Evolutionary conservation across 2,329 filamentous ascomycete species (phyloP), one percentile per base, ranked within the genome.

Genomic region (Diplodia intermedia): DNA sequence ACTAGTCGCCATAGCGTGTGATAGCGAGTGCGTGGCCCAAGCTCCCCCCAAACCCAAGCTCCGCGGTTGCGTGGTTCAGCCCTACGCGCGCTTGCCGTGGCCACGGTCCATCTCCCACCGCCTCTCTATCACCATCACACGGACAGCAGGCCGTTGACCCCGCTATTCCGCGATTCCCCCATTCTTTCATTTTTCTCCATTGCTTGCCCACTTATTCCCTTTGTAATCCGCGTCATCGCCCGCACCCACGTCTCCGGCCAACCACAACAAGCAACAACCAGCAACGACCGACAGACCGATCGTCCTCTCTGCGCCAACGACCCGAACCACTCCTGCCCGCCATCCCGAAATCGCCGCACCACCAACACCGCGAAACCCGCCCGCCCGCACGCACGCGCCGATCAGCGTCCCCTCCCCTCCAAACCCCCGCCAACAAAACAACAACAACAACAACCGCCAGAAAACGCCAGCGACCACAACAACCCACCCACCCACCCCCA

Each of bases 21-120:
- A n/a, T 18, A 36, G 5, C 1, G 38, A 47, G 23, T 26, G n/a
- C 4, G 20, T 49, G 65, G 54, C 54, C 65, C 65, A 56, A 60
- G 54, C 65, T 60, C 50, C 60, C 33, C 50, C 60, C 33, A 36
- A 36, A 36, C 8, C 33, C 38, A 57, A 60, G 43, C 54, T 60
- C 40, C 20, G 60, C 33, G 23, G 23, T 26, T 49, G 14, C 36
- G 31, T 33, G 4, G 61, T 26, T 66, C 65, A 57, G 65, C 65
- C 65, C 54, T 67, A 66, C 63, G 65, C 53, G 52, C 63, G 50
- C 55, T 40, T 50, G 47, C 50, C 62, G 23, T 36, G 33, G 33
- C 33, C 53, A 55, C 40, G 38, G 63, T 33, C 63, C 54, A 40
- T 49, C 60, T 52, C 60, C 60, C 65, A 67, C 65, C 65, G 65